Percentiles rank a stretch among this genome's conserved stretches.
Conservation (phyloP, 768 basidiomycete species). For the Psilocybe cubensis region DNA sequence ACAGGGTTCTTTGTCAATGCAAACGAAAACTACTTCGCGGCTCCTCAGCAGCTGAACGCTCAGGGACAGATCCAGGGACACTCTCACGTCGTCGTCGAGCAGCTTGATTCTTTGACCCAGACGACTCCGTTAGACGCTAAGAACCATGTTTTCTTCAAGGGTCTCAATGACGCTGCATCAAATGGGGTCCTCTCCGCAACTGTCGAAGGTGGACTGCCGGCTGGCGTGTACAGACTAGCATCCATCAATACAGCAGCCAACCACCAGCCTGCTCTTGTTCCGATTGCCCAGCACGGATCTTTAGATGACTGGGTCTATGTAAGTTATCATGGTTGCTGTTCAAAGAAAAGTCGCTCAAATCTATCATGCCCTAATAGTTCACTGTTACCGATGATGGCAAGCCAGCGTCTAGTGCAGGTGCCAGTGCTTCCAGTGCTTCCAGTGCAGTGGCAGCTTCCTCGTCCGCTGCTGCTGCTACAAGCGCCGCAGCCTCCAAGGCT, state of each 20-base stretch:
- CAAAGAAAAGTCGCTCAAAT: constrained; percentile 7
- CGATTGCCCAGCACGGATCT: neutral
- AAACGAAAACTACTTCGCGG: constrained; percentile 43
- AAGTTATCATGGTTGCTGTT: constrained; percentile 29
- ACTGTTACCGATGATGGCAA: constrained; percentile 10
- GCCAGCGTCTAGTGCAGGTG: neutral
- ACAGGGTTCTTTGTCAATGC: constrained; percentile 51
- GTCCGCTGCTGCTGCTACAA: too few species aligned
- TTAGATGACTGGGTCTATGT: constrained; percentile 66
- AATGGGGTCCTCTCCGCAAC: constrained; percentile 51
- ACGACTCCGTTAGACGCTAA: constrained; percentile 53
- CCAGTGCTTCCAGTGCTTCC: too few species aligned
- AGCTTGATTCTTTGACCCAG: constrained; percentile 42
- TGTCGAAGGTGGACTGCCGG: constrained; percentile 58
- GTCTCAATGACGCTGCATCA: constrained; percentile 44
- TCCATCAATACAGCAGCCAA: constrained; percentile 61
- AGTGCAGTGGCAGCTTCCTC: too few species aligned
- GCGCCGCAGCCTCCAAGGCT: too few species aligned
- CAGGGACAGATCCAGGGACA: constrained; percentile 47
- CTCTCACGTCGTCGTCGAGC: constrained; percentile 58
- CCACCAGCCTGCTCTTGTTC: constrained; percentile 58
- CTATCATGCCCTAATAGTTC: neutral
- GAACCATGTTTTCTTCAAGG: constrained; percentile 61
- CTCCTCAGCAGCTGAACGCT: constrained; percentile 46
- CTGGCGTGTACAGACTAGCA: constrained; percentile 59